A percentile compares a stretch with the other conserved stretches of the same genome.
These are phyloP conservation scores for Talaromyces marneffei DNA, from an alignment of 2,329 filamentous ascomycete species.

Conservation along the genomic window DNA sequence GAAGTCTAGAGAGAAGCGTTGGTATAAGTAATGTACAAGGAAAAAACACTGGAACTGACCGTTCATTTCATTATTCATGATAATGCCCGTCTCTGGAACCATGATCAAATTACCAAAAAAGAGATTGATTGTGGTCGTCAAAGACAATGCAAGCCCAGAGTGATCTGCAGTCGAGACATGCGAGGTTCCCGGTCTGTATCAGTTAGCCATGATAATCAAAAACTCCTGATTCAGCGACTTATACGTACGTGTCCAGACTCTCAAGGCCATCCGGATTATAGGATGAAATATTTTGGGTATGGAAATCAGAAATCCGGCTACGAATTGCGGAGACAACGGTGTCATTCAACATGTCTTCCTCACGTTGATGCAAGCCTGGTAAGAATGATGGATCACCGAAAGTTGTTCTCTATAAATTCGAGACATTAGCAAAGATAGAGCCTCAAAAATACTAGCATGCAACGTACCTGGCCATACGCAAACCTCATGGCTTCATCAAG, in stretches of 20 bases:
- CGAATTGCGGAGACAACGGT: slow-evolving; percentile 56
- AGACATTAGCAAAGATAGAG: not conserved
- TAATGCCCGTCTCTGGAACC: slow-evolving; percentile 75
- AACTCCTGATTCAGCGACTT: not conserved
- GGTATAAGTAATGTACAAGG: slow-evolving; percentile 10
- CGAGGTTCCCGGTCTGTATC: slow-evolving; percentile 45
- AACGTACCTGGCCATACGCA: slow-evolving; percentile 60
- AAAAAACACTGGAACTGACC: slow-evolving; percentile 38
- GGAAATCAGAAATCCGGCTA: slow-evolving; percentile 62
- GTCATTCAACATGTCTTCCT: slow-evolving; percentile 61
- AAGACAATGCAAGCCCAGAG: slow-evolving; percentile 67
- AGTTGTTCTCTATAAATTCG: slow-evolving; percentile 52
- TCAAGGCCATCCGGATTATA: slow-evolving; percentile 68
- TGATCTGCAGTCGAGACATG: slow-evolving; percentile 60
- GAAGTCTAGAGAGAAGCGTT: slow-evolving; percentile 55
- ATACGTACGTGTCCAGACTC: slow-evolving; percentile 53
- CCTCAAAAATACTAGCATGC: not conserved
- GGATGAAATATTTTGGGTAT: slow-evolving; percentile 63
- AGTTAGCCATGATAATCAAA: not conserved
- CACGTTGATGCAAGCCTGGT: slow-evolving; percentile 54
- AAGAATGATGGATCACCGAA: slow-evolving; percentile 80
- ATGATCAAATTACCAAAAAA: slow-evolving; percentile 76
- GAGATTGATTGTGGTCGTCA: slow-evolving; percentile 84
- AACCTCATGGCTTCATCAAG: slow-evolving; percentile 87
- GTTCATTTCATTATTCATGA: slow-evolving; percentile 62